Conservation (phyloP, 2,329 filamentous ascomycete species). For the Xylariales sp. region DNA sequence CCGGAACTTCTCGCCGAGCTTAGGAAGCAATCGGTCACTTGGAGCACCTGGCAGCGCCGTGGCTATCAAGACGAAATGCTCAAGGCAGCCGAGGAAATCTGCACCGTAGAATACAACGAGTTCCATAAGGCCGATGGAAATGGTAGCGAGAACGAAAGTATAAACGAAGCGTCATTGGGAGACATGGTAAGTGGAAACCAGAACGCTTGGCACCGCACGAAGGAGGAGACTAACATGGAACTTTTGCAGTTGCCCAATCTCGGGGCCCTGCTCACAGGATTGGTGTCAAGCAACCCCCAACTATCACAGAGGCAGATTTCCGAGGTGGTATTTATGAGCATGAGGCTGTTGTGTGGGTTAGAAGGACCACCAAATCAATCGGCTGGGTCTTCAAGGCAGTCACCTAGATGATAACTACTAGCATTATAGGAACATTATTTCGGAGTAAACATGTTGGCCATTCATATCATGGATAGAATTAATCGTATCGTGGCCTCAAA, state of each 20-base stretch:
- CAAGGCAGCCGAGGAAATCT: slow-evolving; percentile 25
- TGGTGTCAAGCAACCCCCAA: slow-evolving; percentile 27
- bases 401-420: slow-evolving; percentile 11
- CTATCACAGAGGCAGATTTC: slow-evolving; percentile 26
- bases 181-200: slow-evolving; percentile 25
- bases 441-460: not conserved
- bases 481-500: not conserved
- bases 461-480: not conserved
- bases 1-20: slow-evolving; percentile 29
- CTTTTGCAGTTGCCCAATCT: slow-evolving; percentile 27
- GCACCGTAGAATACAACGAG: slow-evolving; percentile 9
- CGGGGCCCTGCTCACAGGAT: slow-evolving; percentile 16
- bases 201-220: not conserved
- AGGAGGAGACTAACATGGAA: slow-evolving; percentile 5
- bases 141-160: not conserved
- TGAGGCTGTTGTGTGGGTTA: slow-evolving; percentile 23
- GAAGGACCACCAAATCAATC: slow-evolving; percentile 13
- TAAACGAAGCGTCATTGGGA: slow-evolving; percentile 10
- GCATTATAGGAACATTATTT: not conserved
- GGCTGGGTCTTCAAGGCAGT: slow-evolving; percentile 7
- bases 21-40: slow-evolving; percentile 23
- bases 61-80: slow-evolving; percentile 25
- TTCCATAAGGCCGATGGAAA: slow-evolving; percentile 13
- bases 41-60: slow-evolving; percentile 23
- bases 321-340: slow-evolving; percentile 15